These are phyloP conservation scores for Coelastrella sp. DNA, from an alignment of 139 green algal species.

Conservation along the genomic window DNA sequence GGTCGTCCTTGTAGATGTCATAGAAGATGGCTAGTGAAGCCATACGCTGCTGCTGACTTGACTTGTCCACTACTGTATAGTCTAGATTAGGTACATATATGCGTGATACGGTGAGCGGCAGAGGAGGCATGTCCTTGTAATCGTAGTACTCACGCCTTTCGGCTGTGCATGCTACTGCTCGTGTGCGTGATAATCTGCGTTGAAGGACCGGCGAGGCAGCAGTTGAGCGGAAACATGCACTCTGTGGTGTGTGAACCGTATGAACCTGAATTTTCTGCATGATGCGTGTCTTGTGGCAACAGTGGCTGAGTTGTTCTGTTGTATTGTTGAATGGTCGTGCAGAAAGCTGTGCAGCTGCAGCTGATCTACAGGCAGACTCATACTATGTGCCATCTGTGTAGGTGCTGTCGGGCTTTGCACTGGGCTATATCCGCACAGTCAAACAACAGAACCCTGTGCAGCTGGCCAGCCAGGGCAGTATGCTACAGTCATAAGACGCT, in stretches of 20 bases:
- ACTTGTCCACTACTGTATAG: slow-evolving; percentile 60
- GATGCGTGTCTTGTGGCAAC: background rate
- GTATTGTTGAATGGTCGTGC: no score
- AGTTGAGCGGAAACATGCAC: background rate
- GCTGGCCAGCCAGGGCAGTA: no score
- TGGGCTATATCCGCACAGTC: no score
- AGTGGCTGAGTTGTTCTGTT: no score
- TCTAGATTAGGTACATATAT: slow-evolving; percentile 63
- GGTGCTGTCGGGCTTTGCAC: no score
- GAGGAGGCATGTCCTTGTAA: slow-evolving; percentile 69
- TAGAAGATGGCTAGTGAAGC: slow-evolving; percentile 72
- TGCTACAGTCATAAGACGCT: no score
- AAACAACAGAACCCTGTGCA: no score
- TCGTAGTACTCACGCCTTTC: slow-evolving; percentile 61
- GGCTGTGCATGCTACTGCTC: slow-evolving; percentile 16
- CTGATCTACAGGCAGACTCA: no score
- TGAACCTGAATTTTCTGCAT: background rate
- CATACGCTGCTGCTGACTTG: slow-evolving; percentile 48
- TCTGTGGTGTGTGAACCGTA: background rate
- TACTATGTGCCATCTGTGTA: no score
- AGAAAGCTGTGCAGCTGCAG: no score
- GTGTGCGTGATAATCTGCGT: background rate
- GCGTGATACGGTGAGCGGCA: slow-evolving; percentile 59
- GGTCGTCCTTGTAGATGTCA: slow-evolving; percentile 73
- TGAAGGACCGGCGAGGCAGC: background rate